Base-by-base conservation (phyloP, 805 yeast genomes). In the Lipomyces orientalis region DNA sequence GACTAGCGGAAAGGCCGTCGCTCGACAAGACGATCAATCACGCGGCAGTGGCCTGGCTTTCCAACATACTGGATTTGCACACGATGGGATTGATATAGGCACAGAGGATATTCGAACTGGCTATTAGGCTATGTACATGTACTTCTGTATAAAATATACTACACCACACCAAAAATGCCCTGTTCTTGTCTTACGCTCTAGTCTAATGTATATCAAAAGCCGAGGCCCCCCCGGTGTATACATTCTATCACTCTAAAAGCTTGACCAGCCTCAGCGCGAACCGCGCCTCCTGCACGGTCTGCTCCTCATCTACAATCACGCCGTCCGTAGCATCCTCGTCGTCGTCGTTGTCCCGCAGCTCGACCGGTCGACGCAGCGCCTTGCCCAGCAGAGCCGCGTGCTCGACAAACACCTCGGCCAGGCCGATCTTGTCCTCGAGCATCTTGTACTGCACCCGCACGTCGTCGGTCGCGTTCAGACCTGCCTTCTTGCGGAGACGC, bases 401-500 rank as follows among this genome's bases (percentile, higher is more conserved):
- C 60, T 82, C 82, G 62, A 82, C 77, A 69, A 95, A 83, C 67
- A 92, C 87, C 19, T 80, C 79, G 57, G 83, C 87, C 64, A 93
- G 82, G 34, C 84, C 86, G 74, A 90, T 85, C 68, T 91, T 87
- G 58, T 74, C 73, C 75, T 89, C 93, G 72, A 87, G 85, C 66
- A 81, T 73, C 71, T 86, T 81, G 80, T 91, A 91, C 80, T 94
- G 93, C 68, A 95, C 97, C 71, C 86, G 79, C 61, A 95, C 96
- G 74, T 95, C 99, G 78, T 95, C 99, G 57, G 98, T 94, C 70
- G 97, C 93, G 77, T 90, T 90, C 76, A 95, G 85, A 43, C 97
- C 97, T 71, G 91, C 93, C 86, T 93, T 93, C 89, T 95, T 95
- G 82, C 99, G 90, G 78, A 93, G 87, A 80, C 97, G 90, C 85